Evolutionary conservation across 257 asterid species (phyloP).

Genomic region (Cordia subcordata): DNA sequence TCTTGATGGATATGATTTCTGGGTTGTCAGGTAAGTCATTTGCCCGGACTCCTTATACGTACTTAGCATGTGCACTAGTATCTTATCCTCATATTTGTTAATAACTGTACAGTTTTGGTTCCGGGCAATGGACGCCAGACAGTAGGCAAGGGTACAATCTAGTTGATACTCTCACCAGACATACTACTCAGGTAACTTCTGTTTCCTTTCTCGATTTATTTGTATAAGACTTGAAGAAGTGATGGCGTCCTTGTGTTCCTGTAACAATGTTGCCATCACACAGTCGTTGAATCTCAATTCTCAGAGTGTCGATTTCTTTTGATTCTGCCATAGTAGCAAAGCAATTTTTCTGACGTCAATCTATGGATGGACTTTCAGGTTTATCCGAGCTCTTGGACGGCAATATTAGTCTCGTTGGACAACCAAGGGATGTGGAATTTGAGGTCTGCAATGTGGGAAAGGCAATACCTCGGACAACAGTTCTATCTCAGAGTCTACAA

Average conservation of each 20-base stretch:
- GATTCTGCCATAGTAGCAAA: no score
- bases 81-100: neutral
- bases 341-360: no score
- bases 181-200: constrained; percentile 21
- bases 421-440: constrained; percentile 29
- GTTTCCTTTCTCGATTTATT: no score
- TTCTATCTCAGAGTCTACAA: constrained; percentile 20
- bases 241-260: no score
- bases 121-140: constrained; percentile 16
- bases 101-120: constrained; percentile 17
- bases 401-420: constrained; percentile 21
- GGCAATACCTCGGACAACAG: constrained; percentile 23
- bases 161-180: constrained; percentile 21
- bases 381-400: constrained; percentile 23
- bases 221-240: no score
- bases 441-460: constrained; percentile 27
- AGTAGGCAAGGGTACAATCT: constrained; percentile 22
- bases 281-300: no score
- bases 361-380: constrained; percentile 5
- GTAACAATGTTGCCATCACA: no score
- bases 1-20: constrained; percentile 54
- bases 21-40: constrained; percentile 41
- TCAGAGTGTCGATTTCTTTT: no score
- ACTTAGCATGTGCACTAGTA: neutral
- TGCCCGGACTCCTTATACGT: neutral